Evolutionary conservation across 257 asterid genomes (phyloP).

Genomic region (Przewalskia tangutica): DNA sequence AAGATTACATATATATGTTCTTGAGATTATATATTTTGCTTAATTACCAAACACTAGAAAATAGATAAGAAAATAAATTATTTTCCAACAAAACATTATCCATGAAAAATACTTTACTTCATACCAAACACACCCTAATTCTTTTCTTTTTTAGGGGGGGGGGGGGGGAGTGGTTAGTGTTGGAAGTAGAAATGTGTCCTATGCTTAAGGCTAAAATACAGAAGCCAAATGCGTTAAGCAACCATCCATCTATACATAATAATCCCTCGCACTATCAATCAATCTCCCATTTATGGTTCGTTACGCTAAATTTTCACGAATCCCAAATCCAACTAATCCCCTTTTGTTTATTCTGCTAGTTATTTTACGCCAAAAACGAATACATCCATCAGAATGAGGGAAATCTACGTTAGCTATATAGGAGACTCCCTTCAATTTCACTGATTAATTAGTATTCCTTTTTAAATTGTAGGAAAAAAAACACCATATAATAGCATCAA

Average conservation of each 20-base stretch:
- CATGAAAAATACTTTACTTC: no score
- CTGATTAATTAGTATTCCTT: neutral
- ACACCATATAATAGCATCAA: neutral
- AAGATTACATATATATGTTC: no score
- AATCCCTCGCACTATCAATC: conserved; percentile 6
- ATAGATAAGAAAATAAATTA: no score
- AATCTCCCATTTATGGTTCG: conserved; percentile 43
- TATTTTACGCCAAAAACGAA: neutral
- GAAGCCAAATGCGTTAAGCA: conserved; percentile 53
- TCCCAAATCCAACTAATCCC: conserved; percentile 41
- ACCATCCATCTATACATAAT: conserved; percentile 16
- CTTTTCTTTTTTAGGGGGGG: no score
- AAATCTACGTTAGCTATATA: conserved; percentile 16
- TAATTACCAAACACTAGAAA: no score
- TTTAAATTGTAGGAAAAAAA: no score
- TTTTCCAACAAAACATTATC: no score
- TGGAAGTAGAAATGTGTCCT: neutral
- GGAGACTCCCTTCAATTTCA: neutral
- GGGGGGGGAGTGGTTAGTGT: no score
- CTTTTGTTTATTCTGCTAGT: no score
- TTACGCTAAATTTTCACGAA: conserved; percentile 72
- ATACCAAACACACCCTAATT: no score
- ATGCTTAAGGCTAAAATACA: neutral
- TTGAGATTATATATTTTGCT: no score
- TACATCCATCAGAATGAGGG: conserved; percentile 19